Conservation (phyloP, 805 yeast genomes). For the Metschnikowia henanensis region DNA sequence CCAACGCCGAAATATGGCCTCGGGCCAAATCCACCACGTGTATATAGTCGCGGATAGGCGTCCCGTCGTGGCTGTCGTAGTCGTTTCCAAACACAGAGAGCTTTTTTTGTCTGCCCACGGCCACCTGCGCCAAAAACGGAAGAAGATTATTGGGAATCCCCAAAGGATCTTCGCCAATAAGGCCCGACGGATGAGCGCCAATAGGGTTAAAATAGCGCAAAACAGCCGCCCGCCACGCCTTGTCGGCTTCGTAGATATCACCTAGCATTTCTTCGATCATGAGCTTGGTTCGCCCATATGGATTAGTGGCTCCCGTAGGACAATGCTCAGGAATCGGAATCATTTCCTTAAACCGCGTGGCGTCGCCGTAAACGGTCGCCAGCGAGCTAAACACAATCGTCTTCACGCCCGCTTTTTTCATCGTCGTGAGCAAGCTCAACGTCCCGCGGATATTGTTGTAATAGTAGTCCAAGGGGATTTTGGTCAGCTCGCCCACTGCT, state of each 20-base stretch:
- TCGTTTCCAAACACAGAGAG: constrained; percentile 71
- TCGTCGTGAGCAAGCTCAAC: constrained; percentile 52
- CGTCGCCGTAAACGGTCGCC: constrained; percentile 86
- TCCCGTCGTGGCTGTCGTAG: constrained; percentile 71
- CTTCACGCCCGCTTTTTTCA: constrained; percentile 47
- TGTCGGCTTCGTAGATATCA: constrained; percentile 51
- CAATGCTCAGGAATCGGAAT: constrained; percentile 79
- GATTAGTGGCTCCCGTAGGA: constrained; percentile 73
- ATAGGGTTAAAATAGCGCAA: constrained; percentile 82
- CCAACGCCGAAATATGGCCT: constrained; percentile 74
- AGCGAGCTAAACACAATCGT: constrained; percentile 72
- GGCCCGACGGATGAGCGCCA: constrained; percentile 83
- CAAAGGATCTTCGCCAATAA: constrained; percentile 77
- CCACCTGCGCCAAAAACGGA: constrained; percentile 78
- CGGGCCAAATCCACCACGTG: constrained; percentile 78
- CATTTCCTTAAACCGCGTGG: constrained; percentile 66
- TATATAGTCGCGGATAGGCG: constrained; percentile 79
- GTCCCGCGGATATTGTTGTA: constrained; percentile 70
- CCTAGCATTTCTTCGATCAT: constrained; percentile 61
- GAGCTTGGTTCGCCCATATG: constrained; percentile 74
- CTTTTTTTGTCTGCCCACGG: constrained; percentile 66
- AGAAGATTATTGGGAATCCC: constrained; percentile 77
- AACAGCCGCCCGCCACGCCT: constrained; percentile 54
- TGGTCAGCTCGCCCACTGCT: constrained; percentile 78
- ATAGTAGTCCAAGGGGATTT: constrained; percentile 67